Base-by-base conservation (phyloP, 192 early-diverging fungal species). In the Gigaspora rosea region DNA sequence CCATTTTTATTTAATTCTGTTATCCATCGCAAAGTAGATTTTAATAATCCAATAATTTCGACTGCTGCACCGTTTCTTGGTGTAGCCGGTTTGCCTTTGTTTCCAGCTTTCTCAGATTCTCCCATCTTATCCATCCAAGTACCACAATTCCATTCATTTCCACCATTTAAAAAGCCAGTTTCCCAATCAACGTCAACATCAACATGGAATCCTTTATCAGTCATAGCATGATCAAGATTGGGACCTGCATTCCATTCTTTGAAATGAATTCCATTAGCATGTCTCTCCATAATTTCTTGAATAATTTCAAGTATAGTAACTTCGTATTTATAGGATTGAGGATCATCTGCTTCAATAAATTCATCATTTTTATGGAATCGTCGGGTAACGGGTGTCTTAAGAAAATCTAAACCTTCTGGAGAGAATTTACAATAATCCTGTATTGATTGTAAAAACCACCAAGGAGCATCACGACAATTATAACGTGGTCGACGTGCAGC, bases 41-140 rank as follows among this genome's bases (percentile, higher is more conserved):
- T 97, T 35, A 93, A 80, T 71, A 99, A 78, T 16, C 97, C 97
- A 50, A 93, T 89, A 80, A 99, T 95, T 84, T 99, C 97, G 16
- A 98, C 86, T 22, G 88, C 88, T 0, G 94, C 92, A 33, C 98
- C 97, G 79, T 99, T 95, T 49, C 97, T 90, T 64, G 97, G 95
- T 3, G 95, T 99, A 0, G 92, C 95, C 1, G 97, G 98, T 32
- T 92, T 78, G 3, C 98, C 98, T 41, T 92, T 91, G 50, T 89
- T 98, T 8, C 93, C 91, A n/a, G 98, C 97, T 84, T 94, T 96
- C 51, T 90, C 92, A 36, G 92, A 95, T 82, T 97, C 96, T 16
- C 94, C 94, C 94, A 94, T 95, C 82, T 98, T 99, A 84, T 98
- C 98, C 96, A 98, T 98, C 98, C 97, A 99, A 0, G 96, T 98